Conservation (phyloP, 192 early-diverging fungal genomes). For the Glomus cerebriforme region DNA sequence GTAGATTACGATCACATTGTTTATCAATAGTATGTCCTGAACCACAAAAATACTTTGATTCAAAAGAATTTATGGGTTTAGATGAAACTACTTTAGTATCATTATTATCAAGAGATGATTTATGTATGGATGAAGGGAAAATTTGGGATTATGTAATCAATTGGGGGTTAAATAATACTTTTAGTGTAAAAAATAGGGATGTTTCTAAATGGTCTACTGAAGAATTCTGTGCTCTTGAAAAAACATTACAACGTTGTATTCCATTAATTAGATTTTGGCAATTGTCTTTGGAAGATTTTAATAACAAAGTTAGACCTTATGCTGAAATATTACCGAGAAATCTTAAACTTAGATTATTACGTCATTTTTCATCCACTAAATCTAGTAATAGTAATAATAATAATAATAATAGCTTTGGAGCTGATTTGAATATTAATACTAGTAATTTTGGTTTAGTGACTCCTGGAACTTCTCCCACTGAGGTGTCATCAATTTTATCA, state of each 20-base stretch:
- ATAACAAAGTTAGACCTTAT: conserved; percentile 28
- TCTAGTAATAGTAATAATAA: neutral
- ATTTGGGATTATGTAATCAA: conserved; percentile 30
- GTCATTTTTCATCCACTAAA: neutral
- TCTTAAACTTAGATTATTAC: conserved; percentile 22
- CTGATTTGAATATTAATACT: neutral
- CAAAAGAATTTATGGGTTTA: conserved; percentile 20
- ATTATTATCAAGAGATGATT: conserved; percentile 27
- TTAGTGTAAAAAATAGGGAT: conserved; percentile 14
- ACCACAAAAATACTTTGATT: conserved; percentile 28
- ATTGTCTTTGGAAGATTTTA: conserved; percentile 4
- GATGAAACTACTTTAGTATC: conserved; percentile 27
- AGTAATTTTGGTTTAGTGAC: neutral
- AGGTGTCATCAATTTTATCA: neutral
- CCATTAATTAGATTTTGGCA: conserved; percentile 31
- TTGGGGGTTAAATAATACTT: conserved; percentile 24
- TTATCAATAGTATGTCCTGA: conserved; percentile 27
- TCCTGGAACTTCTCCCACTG: neutral
- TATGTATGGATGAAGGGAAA: conserved; percentile 29
- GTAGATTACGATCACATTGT: conserved; percentile 27
- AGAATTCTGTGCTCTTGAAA: conserved; percentile 22
- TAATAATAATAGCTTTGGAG: neutral
- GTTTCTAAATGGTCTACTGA: conserved; percentile 1
- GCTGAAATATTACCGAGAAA: conserved; percentile 17
- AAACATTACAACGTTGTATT: conserved; percentile 26